These are phyloP conservation scores for Massarina eburnea DNA, from an alignment of 2,329 filamentous ascomycete genomes.

Conservation along the genomic window DNA sequence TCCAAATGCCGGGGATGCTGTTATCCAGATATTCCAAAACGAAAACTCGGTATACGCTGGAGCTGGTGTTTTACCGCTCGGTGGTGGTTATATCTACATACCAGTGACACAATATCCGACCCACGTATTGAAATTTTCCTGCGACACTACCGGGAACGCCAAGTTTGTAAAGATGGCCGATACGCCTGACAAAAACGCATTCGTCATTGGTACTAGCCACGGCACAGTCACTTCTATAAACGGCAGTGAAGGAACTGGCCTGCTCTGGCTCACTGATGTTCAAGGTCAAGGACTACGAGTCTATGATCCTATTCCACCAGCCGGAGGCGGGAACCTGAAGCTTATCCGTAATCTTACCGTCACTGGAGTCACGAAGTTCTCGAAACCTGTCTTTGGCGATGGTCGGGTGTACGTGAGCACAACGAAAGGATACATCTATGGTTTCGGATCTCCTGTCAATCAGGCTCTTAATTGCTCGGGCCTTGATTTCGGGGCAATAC, in stretches of 20 bases:
- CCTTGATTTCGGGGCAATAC: conserved; percentile 50
- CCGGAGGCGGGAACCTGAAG: conserved; percentile 49
- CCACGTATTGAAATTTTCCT: conserved; percentile 61
- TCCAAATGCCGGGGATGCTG: conserved; percentile 44
- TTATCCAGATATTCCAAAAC: conserved; percentile 50
- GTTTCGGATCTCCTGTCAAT: conserved; percentile 59
- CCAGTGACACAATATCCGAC: conserved; percentile 58
- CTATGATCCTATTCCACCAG: conserved; percentile 52
- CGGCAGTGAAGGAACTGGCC: conserved; percentile 56
- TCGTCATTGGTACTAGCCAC: conserved; percentile 59
- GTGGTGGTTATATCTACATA: conserved; percentile 54
- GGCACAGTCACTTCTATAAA: conserved; percentile 59
- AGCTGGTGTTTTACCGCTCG: conserved; percentile 51
- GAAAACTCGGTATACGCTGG: conserved; percentile 54
- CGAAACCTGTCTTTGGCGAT: conserved; percentile 60
- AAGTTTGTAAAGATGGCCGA: conserved; percentile 58
- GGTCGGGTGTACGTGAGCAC: conserved; percentile 59
- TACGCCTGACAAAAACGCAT: conserved; percentile 53
- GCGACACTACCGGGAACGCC: conserved; percentile 51
- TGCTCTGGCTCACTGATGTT: conserved; percentile 60
- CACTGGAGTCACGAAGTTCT: conserved; percentile 58
- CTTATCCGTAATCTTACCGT: conserved; percentile 56
- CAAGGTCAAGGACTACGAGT: conserved; percentile 56
- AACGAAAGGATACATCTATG: conserved; percentile 55
- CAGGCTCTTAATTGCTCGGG: conserved; percentile 56